Percentiles rank a stretch among this genome's conserved stretches.
These are phyloP conservation scores for Euphorbia tirucalli DNA, from an alignment of 345 rosid genomes.

Conservation along the genomic window DNA sequence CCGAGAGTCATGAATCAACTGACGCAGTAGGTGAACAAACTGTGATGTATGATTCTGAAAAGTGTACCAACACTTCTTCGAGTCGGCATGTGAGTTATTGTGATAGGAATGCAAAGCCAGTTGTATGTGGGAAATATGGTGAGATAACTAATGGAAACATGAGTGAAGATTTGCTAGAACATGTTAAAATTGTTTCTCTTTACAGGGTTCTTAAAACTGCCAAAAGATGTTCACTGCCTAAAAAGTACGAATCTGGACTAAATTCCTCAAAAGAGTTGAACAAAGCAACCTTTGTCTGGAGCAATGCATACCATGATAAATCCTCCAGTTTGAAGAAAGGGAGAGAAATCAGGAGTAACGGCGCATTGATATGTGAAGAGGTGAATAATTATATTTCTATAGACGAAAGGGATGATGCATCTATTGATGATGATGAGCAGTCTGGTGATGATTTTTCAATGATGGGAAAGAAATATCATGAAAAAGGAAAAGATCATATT, in stretches of 20 bases:
- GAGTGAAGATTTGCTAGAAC: slow-evolving; percentile 22
- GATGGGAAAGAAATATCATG: slow-evolving; percentile 15
- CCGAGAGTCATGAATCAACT: too few relatives aligned
- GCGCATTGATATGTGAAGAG: slow-evolving; percentile 16
- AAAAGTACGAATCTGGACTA: slow-evolving; percentile 22
- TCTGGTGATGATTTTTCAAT: slow-evolving; percentile 18
- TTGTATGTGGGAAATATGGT: slow-evolving; percentile 46
- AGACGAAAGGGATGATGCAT: slow-evolving; percentile 18
- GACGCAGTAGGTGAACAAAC: slow-evolving; percentile 17
- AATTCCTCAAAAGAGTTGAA: slow-evolving; percentile 17
- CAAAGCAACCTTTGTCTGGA: slow-evolving; percentile 9
- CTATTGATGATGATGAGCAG: slow-evolving; percentile 12
- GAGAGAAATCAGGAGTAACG: slow-evolving; percentile 11
- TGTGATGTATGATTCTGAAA: slow-evolving; percentile 4
- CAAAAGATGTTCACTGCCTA: slow-evolving; percentile 22
- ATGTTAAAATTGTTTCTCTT: slow-evolving; percentile 44
- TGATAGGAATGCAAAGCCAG: slow-evolving; percentile 34
- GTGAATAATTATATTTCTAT: slow-evolving; percentile 14
- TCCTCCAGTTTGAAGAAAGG: slow-evolving; percentile 19
- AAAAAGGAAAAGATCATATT: slow-evolving; percentile 12
- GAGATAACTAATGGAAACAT: slow-evolving; percentile 33
- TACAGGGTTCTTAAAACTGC: slow-evolving; percentile 36
- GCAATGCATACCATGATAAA: slow-evolving; percentile 13
- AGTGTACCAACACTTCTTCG: slow-evolving; percentile 16
- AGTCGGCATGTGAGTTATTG: slow-evolving; percentile 22